These are phyloP conservation scores for Candida arabinofermentans DNA, from an alignment of 805 yeast species.

Conservation along the genomic window DNA sequence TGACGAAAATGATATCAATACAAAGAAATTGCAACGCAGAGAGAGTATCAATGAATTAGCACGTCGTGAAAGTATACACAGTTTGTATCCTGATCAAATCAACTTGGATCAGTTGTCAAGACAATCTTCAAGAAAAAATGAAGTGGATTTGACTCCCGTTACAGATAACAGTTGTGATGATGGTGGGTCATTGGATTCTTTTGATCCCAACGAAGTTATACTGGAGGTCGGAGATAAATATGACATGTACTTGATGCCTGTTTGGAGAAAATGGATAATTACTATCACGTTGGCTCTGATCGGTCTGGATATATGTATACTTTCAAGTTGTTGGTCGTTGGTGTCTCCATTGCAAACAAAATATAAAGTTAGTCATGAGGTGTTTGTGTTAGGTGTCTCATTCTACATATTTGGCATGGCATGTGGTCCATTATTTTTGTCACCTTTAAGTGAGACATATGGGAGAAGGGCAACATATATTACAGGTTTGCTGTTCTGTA, in stretches of 20 bases:
- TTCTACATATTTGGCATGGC: constrained; percentile 61
- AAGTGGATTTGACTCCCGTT: neutral
- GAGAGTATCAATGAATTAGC: constrained; percentile 3
- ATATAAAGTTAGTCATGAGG: constrained; percentile 53
- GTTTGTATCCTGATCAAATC: constrained; percentile 21
- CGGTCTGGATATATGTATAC: constrained; percentile 60
- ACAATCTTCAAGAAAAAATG: constrained; percentile 2
- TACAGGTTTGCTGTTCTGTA: constrained; percentile 41
- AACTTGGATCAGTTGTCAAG: constrained; percentile 9
- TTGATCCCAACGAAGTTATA: constrained; percentile 15
- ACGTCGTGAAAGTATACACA: constrained; percentile 11
- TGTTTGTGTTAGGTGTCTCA: constrained; percentile 55
- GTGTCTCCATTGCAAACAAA: constrained; percentile 48
- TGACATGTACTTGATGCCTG: constrained; percentile 32
- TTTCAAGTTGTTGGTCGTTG: constrained; percentile 66
- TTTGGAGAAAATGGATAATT: constrained; percentile 51
- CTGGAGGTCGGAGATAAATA: constrained; percentile 15
- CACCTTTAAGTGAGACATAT: constrained; percentile 55
- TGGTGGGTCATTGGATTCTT: neutral
- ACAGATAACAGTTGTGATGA: too few relatives aligned
- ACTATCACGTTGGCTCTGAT: constrained; percentile 50
- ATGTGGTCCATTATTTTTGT: constrained; percentile 55
- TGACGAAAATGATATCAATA: neutral
- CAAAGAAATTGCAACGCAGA: constrained; percentile 1
- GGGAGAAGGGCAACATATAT: constrained; percentile 56